Conservation (phyloP, 2,329 filamentous ascomycete species). For the Dactylellina leptospora region DNA sequence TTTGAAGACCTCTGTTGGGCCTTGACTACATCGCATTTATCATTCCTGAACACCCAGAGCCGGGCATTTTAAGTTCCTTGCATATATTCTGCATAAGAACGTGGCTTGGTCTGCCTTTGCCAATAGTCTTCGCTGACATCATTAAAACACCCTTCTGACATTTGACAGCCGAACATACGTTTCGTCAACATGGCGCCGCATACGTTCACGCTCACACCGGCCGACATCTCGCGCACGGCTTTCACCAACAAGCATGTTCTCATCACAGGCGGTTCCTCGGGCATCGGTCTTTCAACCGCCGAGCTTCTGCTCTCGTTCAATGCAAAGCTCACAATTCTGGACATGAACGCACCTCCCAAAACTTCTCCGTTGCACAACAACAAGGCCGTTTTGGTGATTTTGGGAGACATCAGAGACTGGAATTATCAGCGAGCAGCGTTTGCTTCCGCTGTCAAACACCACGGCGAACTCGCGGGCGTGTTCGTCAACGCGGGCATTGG, state of each 20-base stretch:
- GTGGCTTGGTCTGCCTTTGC: not conserved
- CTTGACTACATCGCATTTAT: not conserved
- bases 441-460: conserved; percentile 60
- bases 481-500: conserved; percentile 65
- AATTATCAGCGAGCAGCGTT: conserved; percentile 63
- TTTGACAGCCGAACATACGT: not conserved
- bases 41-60: not conserved
- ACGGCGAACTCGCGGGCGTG: conserved; percentile 63
- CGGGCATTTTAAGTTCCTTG: not conserved
- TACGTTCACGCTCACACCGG: conserved; percentile 39
- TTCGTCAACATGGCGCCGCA: conserved; percentile 15
- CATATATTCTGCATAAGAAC: not conserved
- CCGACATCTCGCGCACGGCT: conserved; percentile 26
- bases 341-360: conserved; percentile 60
- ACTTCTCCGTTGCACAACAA: conserved; percentile 56
- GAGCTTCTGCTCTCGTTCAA: conserved; percentile 60
- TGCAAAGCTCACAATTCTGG: conserved; percentile 62
- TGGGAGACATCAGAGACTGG: conserved; percentile 64
- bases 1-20: conserved; percentile 4
- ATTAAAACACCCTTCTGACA: not conserved
- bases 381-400: conserved; percentile 59
- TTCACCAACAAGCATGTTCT: conserved; percentile 48
- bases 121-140: not conserved
- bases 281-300: conserved; percentile 59
- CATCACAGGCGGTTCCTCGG: conserved; percentile 51